These are phyloP conservation scores for Mimosa pudica DNA, from an alignment of 306 rosid species.

Conservation along the genomic window DNA sequence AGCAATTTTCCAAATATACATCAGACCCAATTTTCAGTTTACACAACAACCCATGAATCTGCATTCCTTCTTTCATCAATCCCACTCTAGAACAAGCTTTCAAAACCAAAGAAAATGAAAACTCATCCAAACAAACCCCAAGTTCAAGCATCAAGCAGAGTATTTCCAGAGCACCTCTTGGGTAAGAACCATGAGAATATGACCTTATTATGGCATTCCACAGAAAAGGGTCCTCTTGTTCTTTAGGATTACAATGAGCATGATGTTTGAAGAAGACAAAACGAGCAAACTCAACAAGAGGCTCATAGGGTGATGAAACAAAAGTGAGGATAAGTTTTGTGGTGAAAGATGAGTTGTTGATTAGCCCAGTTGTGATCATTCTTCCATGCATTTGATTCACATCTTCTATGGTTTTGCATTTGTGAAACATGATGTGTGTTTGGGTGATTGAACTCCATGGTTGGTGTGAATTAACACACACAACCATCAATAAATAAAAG, in stretches of 20 bases:
- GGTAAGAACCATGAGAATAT: conserved; percentile 72
- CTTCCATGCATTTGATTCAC: conserved; percentile 66
- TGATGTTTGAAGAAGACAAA: conserved; percentile 59
- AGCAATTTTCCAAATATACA: conserved; percentile 65
- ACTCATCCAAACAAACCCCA: conserved; percentile 62
- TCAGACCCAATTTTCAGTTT: conserved; percentile 54
- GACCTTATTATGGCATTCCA: conserved; percentile 79
- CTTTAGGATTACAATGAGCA: conserved; percentile 32
- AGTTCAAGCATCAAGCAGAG: conserved; percentile 64
- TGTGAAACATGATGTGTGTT: conserved; percentile 47
- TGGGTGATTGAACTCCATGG: conserved; percentile 60
- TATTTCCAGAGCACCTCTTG: conserved; percentile 50
- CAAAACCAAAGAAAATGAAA: conserved; percentile 62
- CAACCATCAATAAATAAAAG: conserved; percentile 46
- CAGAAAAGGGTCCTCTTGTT: conserved; percentile 64
- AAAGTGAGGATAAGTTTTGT: conserved; percentile 60
- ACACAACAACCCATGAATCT: conserved; percentile 68
- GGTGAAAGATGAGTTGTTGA: conserved; percentile 42
- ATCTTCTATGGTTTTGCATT: conserved; percentile 57
- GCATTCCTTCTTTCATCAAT: conserved; percentile 61
- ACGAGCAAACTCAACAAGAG: conserved; percentile 67
- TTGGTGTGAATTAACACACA: conserved; percentile 53
- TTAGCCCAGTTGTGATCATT: conserved; percentile 57
- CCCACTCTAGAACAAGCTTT: conserved; percentile 74
- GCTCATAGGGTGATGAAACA: conserved; percentile 63